Base-by-base conservation (phyloP, 2,329 filamentous ascomycete species). In the Phialocephala subalpina region DNA sequence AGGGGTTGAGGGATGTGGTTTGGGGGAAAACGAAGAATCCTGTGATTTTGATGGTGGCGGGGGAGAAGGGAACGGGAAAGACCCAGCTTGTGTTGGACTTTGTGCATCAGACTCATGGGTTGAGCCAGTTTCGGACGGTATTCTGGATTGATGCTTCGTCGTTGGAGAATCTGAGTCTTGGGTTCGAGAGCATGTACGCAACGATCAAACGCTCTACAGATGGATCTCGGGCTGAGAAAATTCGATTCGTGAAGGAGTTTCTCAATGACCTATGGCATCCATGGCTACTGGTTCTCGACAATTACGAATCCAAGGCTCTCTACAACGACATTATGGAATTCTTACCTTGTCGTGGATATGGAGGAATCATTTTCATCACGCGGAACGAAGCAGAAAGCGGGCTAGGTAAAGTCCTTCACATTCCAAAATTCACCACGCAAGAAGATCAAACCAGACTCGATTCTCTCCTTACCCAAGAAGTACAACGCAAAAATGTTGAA, bases 121-220 rank as follows among this genome's bases (percentile, higher is more conserved):
- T 67, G 18, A 59, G 63, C 0, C 64, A 70, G 49, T 70, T 70
- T n/a, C 52, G 59, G 18, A 68, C 63, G 0, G 63, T 59, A 0
- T 71, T 68, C 55, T 70, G 67, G 68, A 20, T 68, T 4, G 67
- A 70, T 59, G 69, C 62, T 27, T 68, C 64, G 1, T 59, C 55
- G 0, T n/a, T 65, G 36, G 58, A 67, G 20, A 65, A 53, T 36
- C 16, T 71, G 22, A 49, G n/a, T 45, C 60, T 67, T n/a, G 66
- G 66, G 1, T 62, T 70, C 14, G 66, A 71, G 27, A 62, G 66
- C 47, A 64, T 68, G 1, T 68, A 64, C 62, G 66, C 66, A 3
- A 71, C 62, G 0, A 57, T 69, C 27, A 64, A 58, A 27, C 59
- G 66, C 27, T 67, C 69, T 6, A 63, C 60, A 45, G 63, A 66